Evolutionary conservation across 306 rosid species (phyloP), one percentile per base, ranked within the genome.

Genomic region (Cercis canadensis): DNA sequence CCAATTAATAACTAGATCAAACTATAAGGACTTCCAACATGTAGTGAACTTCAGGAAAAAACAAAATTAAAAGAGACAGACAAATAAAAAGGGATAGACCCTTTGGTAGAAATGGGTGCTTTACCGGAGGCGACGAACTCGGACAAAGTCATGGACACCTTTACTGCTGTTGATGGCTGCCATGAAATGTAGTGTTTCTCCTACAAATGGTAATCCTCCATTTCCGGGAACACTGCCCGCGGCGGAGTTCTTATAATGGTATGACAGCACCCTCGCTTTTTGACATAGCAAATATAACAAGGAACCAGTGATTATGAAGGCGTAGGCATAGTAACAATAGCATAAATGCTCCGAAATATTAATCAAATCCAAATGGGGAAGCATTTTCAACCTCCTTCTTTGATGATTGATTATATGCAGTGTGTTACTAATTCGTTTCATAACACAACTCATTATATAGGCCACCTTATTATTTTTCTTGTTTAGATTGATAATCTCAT

Each of bases 161-260:
- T 81, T 81, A 55, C 67, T 60, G 73, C 90, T 78, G 12, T 84
- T 86, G 13, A 82, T 79, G 78, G 98, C 92, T 6, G 98, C 92
- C 96, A 94, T 87, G 88, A 94, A 94, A 33, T 94, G 86, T 7
- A 89, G 68, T 11, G 97, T 94, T 79, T 94, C 98, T 62, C 97
- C 97, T 2, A 84, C 51, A 24, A 94, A 80, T 0, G 96, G 94
- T 1, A 89, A 64, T 16, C 94, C 98, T 57, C 21, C 24, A 55
- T 77, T 84, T 44, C 98, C 97, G 0, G 88, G 97, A 72, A 90
- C 94, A 84, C 70, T 69, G 50, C 52, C 55, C 0, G 17, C 54
- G 34, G 7, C 17, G 15, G 79, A 65, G 46, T 83, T 68, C 57
- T 58, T 75, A 4, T 64, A 61, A 15, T 24, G 55, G 64, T 37